phyloP scores from a whole-genome alignment of 1,284 basidiomycete species.

The Melanopsichium pennsylvanicum region DNA sequence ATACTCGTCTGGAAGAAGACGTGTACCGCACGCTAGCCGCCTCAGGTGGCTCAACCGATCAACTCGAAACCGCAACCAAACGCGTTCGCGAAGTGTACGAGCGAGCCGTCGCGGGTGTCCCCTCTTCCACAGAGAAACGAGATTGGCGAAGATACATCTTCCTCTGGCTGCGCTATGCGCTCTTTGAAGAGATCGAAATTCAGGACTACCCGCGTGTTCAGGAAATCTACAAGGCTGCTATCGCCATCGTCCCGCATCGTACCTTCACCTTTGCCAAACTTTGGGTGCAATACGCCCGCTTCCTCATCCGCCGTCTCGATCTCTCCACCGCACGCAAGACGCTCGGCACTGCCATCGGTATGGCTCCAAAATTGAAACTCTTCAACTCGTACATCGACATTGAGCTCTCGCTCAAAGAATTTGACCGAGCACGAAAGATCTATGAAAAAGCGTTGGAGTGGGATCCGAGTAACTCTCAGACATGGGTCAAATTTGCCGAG shows the following conservation, averaged over 20 bases:
- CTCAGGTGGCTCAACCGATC: constrained; percentile 36
- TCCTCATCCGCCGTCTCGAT: constrained; percentile 87
- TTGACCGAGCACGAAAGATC: constrained; percentile 87
- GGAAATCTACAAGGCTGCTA: constrained; percentile 89
- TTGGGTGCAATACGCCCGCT: constrained; percentile 80
- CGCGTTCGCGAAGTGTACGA: constrained; percentile 94
- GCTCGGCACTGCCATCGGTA: constrained; percentile 87
- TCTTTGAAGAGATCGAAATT: constrained; percentile 95
- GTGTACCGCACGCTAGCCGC: constrained; percentile 72
- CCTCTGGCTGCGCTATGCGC: constrained; percentile 92
- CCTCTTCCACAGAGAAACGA: constrained; percentile 83
- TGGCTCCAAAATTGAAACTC: constrained; percentile 86
- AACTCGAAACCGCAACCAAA: constrained; percentile 39
- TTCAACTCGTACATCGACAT: constrained; percentile 62
- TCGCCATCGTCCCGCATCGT: constrained; percentile 90
- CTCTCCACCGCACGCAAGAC: constrained; percentile 86
- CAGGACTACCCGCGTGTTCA: constrained; percentile 85
- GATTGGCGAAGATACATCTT: constrained; percentile 87
- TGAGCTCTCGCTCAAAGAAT: constrained; percentile 72
- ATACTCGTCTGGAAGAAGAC: constrained; percentile 89
- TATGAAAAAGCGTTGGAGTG: constrained; percentile 85
- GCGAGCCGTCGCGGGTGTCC: constrained; percentile 92
- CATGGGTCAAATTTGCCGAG: constrained; percentile 96
- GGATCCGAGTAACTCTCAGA: constrained; percentile 59
- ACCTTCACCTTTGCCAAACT: constrained; percentile 94